Conservation (phyloP, 2,329 filamentous ascomycete species). For the Fusarium annulatum region DNA sequence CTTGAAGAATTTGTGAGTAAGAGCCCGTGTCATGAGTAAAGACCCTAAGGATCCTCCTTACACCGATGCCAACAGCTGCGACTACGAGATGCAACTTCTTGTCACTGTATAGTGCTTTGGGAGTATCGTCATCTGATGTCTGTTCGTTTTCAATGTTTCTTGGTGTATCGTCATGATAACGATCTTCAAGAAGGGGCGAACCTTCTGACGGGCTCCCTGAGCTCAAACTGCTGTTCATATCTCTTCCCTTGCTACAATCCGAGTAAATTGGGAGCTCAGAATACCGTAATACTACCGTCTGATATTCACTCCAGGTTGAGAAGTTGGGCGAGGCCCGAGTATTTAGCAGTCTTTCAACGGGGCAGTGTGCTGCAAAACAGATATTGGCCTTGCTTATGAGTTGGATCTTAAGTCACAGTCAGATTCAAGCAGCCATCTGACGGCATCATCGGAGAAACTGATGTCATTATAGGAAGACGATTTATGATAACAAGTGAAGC, state of each 20-base stretch:
- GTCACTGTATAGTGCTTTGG: constrained; percentile 28
- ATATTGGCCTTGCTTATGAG: constrained; percentile 5
- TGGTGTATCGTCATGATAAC: not conserved
- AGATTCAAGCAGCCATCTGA: constrained; percentile 31
- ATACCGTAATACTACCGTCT: not conserved
- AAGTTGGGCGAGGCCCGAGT: not conserved
- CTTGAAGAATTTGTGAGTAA: constrained; percentile 51
- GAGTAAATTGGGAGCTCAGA: not conserved
- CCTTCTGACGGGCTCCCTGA: constrained; percentile 34
- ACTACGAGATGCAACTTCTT: constrained; percentile 53
- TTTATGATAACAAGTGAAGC: not conserved
- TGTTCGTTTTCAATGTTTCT: constrained; percentile 29
- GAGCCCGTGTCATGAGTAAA: not conserved
- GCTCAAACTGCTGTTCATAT: constrained; percentile 22
- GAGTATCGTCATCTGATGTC: not conserved
- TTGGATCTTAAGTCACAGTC: constrained; percentile 10
- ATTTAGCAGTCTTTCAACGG: not conserved
- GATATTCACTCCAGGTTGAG: not conserved
- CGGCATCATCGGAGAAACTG: constrained; percentile 5
- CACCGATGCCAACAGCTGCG: constrained; percentile 54
- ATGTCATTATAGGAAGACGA: constrained; percentile 19
- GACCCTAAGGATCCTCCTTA: constrained; percentile 21
- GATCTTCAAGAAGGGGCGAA: constrained; percentile 45
- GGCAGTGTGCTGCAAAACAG: not conserved
- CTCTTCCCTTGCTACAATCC: not conserved